Evolutionary conservation across 176 grass and related monocot genomes (phyloP), one percentile per base, ranked within the genome.

Genomic region (Alopecurus myosuroides): DNA sequence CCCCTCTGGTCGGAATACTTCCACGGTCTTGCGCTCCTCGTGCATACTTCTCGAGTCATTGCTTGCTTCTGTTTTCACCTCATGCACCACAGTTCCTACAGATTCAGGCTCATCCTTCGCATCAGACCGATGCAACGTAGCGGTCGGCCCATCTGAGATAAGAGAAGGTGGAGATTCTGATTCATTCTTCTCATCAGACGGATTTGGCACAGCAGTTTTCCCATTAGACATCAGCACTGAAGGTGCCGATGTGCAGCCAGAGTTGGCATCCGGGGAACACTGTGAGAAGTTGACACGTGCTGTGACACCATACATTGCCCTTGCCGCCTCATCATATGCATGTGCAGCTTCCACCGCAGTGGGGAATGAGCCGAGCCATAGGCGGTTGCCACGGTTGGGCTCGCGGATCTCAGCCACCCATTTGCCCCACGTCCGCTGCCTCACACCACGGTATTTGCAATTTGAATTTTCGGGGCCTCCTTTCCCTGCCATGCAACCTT

Each of bases 361-460:
- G 35, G 88, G 89, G 49, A 94, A 99, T 14, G 97, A 94, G 56
- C 97, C 97, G 7, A 99, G 84, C 97, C 97, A 99, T 5, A 99
- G 91, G 25, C 93, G 86, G 25, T 18, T 92, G 68, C 97, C 93
- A 13, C 91, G 84, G 34, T 94, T 91, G 68, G 97, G 97, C 84
- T 99, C 97, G 20, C 97, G 91, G 64, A 99, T 99, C 83, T 96
- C 97, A 10, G 97, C 93, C 20, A 99, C 97, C 97, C 97, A 99
- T 26, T 99, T 99, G 31, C 97, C 97, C 93, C 93, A 99, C 3
- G 91, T 93, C 35, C 97, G 87, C 50, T 99, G 93, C 84, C 97
- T 96, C 36, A 99, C 97, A 3, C 97, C 93, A 1, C 93, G 89
- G 77, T 96, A 99, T 4, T 33, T 56, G 30, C 91, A 99, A 5